These are phyloP conservation scores for Aspergillus sp. DNA, from an alignment of 2,329 filamentous ascomycete species.

Conservation along the genomic window DNA sequence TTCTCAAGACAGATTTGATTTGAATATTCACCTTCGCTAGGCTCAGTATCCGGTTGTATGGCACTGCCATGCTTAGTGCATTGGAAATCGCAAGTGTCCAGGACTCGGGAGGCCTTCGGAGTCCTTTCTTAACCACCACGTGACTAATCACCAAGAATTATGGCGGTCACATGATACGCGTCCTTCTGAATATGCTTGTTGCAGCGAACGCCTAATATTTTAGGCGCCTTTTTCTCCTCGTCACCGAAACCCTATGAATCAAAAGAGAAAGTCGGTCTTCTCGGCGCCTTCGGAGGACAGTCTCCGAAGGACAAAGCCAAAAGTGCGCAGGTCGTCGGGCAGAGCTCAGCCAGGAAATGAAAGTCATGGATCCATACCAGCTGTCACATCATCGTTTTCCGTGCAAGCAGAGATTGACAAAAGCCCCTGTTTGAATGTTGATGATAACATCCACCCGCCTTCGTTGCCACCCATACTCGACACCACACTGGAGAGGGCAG, in stretches of 20 bases:
- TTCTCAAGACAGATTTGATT: background rate
- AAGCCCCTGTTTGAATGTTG: background rate
- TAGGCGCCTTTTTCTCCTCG: too few relatives aligned
- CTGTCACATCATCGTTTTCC: too few relatives aligned
- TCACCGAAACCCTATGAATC: conserved; percentile 17
- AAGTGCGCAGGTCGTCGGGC: background rate
- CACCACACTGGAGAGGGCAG: conserved; percentile 56
- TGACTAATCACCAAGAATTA: background rate
- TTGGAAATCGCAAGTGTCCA: background rate
- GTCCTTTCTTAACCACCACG: background rate
- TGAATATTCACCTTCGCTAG: conserved; percentile 67
- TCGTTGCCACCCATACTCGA: conserved; percentile 60
- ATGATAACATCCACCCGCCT: conserved; percentile 12
- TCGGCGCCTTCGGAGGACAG: background rate
- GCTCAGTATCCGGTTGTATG: conserved; percentile 57
- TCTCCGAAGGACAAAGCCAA: conserved; percentile 20
- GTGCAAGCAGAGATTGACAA: background rate
- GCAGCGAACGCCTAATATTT: too few relatives aligned
- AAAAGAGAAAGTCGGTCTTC: conserved; percentile 22
- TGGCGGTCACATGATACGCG: conserved; percentile 1
- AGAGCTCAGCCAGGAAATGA: too few relatives aligned
- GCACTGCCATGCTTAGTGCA: conserved; percentile 46
- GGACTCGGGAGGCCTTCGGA: background rate
- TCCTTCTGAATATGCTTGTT: too few relatives aligned
- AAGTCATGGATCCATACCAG: too few relatives aligned